Conservation (phyloP, 805 yeast species). For the Teunomyces panamensis region DNA sequence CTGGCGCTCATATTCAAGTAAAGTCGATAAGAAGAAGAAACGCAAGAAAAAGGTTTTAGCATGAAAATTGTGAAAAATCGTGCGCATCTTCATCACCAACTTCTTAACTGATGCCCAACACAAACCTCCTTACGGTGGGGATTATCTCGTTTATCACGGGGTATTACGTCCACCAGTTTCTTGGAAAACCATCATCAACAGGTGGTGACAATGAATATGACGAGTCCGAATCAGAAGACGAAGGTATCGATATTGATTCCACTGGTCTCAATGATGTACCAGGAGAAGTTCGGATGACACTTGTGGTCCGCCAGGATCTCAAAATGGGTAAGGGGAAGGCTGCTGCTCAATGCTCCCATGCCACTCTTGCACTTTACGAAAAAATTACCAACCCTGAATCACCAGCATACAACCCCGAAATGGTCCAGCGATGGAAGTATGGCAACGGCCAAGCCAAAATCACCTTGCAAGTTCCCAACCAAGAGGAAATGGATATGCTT, state of each 20-base stretch:
- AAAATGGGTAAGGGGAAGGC: conserved; percentile 93
- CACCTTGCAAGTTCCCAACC: conserved; percentile 68
- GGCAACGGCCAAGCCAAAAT: conserved; percentile 90
- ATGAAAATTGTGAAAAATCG: conserved; percentile 10
- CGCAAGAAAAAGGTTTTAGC: conserved; percentile 44
- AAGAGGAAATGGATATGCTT: conserved; percentile 70
- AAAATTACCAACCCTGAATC: conserved; percentile 53
- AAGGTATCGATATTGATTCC: conserved; percentile 56
- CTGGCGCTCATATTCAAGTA: conserved; percentile 54
- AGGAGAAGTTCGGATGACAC: conserved; percentile 83
- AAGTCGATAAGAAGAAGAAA: conserved; percentile 45
- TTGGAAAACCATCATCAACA: conserved; percentile 6
- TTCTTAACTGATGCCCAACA: conserved; percentile 8
- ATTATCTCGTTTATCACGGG: conserved; percentile 38
- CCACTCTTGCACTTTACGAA: conserved; percentile 88
- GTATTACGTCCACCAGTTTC: conserved; percentile 22
- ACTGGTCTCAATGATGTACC: conserved; percentile 59
- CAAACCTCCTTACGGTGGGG: conserved; percentile 31
- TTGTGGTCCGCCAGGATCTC: conserved; percentile 83
- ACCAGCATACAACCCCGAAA: conserved; percentile 55
- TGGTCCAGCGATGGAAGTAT: conserved; percentile 74
- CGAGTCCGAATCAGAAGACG: conserved; percentile 49
- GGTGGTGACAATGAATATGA: conserved; percentile 15
- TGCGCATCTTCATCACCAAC: background rate
- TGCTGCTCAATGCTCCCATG: conserved; percentile 98